Conservation (phyloP, 208 protist species). For the Acanthamoeba healyi region DNA sequence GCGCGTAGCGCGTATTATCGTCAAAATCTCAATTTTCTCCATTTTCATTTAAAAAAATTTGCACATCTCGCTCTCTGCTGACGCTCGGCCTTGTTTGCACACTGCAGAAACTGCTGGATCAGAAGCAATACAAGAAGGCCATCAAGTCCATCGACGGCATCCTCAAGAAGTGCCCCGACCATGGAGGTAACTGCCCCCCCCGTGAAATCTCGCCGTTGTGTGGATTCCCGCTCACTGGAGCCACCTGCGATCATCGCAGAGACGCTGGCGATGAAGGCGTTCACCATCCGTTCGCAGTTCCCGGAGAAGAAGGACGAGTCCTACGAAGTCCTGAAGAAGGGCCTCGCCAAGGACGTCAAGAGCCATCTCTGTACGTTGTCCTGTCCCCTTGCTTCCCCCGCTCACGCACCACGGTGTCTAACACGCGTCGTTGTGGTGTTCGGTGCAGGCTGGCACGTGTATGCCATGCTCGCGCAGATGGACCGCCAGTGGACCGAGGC, state of each 20-base stretch:
- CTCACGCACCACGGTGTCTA: not conserved
- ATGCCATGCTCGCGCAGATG: constrained; percentile 5
- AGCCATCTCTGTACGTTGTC: constrained; percentile 25
- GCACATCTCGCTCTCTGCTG: too few relatives aligned
- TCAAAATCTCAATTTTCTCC: not conserved
- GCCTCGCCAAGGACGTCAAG: constrained; percentile 21
- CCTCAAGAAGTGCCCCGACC: constrained; percentile 61
- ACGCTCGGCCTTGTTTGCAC: not conserved
- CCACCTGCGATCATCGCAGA: not conserved
- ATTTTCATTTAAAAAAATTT: too few relatives aligned
- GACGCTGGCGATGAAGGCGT: constrained; percentile 61
- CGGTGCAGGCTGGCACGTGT: constrained; percentile 38
- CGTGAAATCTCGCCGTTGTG: not conserved
- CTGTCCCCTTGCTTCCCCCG: not conserved
- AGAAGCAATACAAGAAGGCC: constrained; percentile 64
- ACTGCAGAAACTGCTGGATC: constrained; percentile 67
- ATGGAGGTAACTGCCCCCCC: not conserved
- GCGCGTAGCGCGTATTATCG: too few relatives aligned
- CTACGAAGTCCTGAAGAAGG: constrained; percentile 46
- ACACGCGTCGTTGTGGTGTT: not conserved
- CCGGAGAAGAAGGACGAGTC: constrained; percentile 64
- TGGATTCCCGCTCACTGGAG: too few relatives aligned
- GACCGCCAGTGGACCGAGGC: constrained; percentile 28
- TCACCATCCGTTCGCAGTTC: constrained; percentile 39
- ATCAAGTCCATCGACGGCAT: constrained; percentile 40